phyloP scores from a whole-genome alignment of 2,329 filamentous ascomycete genomes.

The Trichoderma citrinoviride region DNA sequence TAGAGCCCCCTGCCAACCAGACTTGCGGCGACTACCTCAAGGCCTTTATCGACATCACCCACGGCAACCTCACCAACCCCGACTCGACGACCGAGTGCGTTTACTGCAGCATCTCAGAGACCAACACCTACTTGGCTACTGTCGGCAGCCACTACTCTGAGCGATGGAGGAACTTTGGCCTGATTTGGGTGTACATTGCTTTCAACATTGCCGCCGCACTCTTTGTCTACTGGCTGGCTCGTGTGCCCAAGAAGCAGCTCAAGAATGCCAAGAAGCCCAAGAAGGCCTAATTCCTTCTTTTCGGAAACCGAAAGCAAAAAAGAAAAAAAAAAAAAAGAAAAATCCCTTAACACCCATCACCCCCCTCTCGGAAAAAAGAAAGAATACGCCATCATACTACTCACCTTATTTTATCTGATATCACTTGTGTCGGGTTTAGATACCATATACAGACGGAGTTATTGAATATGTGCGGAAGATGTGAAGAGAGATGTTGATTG shows the following conservation, averaged over 20 bases:
- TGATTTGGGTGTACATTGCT: slow-evolving; percentile 57
- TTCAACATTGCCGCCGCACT: slow-evolving; percentile 59
- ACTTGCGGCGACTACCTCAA: slow-evolving; percentile 61
- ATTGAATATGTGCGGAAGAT: background rate
- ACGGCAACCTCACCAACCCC: slow-evolving; percentile 54
- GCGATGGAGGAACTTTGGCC: slow-evolving; percentile 67
- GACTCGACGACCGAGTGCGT: slow-evolving; percentile 50
- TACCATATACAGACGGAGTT: slow-evolving; percentile 13
- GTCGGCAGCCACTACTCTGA: slow-evolving; percentile 55
- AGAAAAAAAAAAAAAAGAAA: background rate
- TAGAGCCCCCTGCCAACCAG: slow-evolving; percentile 57
- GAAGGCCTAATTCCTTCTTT: slow-evolving; percentile 24
- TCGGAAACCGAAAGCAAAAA: background rate
- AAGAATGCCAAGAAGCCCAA: slow-evolving; percentile 33
- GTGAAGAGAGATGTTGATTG: background rate
- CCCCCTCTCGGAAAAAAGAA: background rate
- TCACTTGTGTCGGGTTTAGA: background rate
- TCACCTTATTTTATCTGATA: background rate
- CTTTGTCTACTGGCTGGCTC: slow-evolving; percentile 54
- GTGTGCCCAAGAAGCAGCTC: slow-evolving; percentile 48
- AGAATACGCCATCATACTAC: slow-evolving; percentile 9
- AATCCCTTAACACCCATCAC: background rate
- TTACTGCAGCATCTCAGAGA: slow-evolving; percentile 53
- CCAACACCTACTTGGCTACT: slow-evolving; percentile 49
- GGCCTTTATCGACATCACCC: slow-evolving; percentile 45